Conservation (phyloP, 306 rosid genomes). For the Parietaria judaica region DNA sequence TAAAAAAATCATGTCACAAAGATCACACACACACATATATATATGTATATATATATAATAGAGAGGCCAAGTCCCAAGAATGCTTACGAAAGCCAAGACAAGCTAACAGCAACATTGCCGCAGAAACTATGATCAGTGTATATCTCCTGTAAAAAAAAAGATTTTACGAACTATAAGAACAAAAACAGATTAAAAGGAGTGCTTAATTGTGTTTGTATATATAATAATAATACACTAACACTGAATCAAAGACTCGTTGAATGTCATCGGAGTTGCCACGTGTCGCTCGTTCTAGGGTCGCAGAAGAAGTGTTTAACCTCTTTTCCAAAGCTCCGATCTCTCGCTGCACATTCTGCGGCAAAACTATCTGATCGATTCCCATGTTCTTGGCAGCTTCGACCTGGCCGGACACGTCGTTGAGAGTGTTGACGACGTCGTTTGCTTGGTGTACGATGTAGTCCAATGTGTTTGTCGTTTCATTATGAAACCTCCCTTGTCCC, state of each 20-base stretch:
- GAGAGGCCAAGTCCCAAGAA: not conserved
- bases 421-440: slow-evolving; percentile 35
- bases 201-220: too few relatives aligned
- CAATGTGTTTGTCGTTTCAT: slow-evolving; percentile 41
- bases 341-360: slow-evolving; percentile 41
- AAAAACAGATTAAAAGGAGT: too few relatives aligned
- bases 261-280: slow-evolving; percentile 41
- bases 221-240: slow-evolving; percentile 34
- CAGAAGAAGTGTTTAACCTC: slow-evolving; percentile 45
- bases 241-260: slow-evolving; percentile 39
- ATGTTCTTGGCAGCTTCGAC: slow-evolving; percentile 61
- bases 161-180: too few relatives aligned
- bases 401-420: slow-evolving; percentile 46
- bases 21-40: not conserved
- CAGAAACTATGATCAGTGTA: slow-evolving; percentile 58
- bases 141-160: too few relatives aligned
- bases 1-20: slow-evolving; percentile 1
- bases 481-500: slow-evolving; percentile 70
- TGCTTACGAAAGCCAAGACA: slow-evolving; percentile 67
- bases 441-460: slow-evolving; percentile 56
- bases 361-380: slow-evolving; percentile 43
- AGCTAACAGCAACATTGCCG: slow-evolving; percentile 56
- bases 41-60: not conserved
- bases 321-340: slow-evolving; percentile 43
- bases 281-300: slow-evolving; percentile 41